Evolutionary conservation across 2,329 filamentous ascomycete species (phyloP).

Genomic region (Nigrospora osmanthi): DNA sequence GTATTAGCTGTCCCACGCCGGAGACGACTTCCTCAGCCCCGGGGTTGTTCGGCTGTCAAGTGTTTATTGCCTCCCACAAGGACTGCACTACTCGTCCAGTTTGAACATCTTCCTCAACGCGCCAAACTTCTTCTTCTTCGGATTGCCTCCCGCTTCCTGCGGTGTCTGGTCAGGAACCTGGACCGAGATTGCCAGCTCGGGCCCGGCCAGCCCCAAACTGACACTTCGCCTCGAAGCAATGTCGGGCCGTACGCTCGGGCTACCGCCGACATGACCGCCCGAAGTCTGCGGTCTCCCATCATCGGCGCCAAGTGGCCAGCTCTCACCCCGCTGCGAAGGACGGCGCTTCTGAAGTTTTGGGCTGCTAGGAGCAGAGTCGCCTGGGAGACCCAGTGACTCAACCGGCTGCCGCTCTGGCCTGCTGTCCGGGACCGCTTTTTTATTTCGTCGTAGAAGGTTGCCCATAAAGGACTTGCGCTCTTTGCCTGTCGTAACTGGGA

Average conservation of each 20-base stretch:
- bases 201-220: constrained; percentile 14
- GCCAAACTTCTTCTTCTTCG: constrained; percentile 60
- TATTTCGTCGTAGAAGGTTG: constrained; percentile 59
- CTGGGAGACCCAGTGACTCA: constrained; percentile 40
- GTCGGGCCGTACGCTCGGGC: constrained; percentile 6
- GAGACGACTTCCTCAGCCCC: too few relatives aligned
- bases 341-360: constrained; percentile 39
- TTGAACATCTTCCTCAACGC: constrained; percentile 58
- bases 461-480: constrained; percentile 43
- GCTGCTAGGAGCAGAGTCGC: constrained; percentile 19
- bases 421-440: constrained; percentile 36
- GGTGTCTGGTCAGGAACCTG: constrained; percentile 5
- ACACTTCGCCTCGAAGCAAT: constrained; percentile 13
- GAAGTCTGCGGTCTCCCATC: constrained; percentile 17
- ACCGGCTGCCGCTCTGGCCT: constrained; percentile 51
- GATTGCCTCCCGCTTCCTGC: constrained; percentile 9
- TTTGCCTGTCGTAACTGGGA: constrained; percentile 17
- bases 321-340: constrained; percentile 27
- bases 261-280: constrained; percentile 18
- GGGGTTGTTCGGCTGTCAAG: too few relatives aligned
- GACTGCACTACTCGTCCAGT: constrained; percentile 31
- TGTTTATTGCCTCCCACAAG: too few relatives aligned
- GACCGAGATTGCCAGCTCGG: constrained; percentile 4
- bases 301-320: constrained; percentile 40
- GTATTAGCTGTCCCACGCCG: too few relatives aligned